Percentiles rank a stretch among this genome's conserved stretches.
phyloP scores from a whole-genome alignment of 139 green algal genomes.

The Pleodorina starrii region DNA sequence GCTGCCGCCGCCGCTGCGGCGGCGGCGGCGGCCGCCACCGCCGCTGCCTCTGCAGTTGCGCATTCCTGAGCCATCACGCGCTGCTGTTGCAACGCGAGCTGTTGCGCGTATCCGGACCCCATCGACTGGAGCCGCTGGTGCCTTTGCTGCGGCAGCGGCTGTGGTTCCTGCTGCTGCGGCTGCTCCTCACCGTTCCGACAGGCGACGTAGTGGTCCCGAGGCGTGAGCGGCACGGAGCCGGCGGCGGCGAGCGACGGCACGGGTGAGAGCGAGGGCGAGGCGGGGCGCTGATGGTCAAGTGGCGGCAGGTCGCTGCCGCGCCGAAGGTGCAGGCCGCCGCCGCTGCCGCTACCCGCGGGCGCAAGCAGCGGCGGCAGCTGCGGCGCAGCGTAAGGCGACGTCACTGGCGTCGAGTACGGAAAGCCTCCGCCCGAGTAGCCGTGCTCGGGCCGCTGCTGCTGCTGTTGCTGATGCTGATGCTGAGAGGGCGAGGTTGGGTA shows the following conservation, averaged over 20 bases:
- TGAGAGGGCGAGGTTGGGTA: neutral
- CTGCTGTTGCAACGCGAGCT: neutral
- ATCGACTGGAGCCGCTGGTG: neutral
- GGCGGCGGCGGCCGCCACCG: neutral
- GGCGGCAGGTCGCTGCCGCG: neutral
- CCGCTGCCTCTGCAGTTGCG: neutral
- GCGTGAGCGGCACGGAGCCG: neutral
- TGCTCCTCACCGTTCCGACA: neutral
- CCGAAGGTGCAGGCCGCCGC: neutral
- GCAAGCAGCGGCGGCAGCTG: neutral
- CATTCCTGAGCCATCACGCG: no score
- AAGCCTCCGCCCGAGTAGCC: neutral
- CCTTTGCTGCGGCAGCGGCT: neutral
- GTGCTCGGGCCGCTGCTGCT: neutral
- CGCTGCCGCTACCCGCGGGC: neutral
- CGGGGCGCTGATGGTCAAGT: neutral
- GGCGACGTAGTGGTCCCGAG: conserved; percentile 18
- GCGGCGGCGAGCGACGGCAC: neutral
- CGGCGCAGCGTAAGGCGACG: neutral
- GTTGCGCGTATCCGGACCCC: neutral
- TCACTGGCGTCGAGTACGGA: neutral
- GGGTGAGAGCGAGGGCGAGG: neutral
- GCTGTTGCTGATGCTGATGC: neutral
- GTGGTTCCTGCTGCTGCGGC: neutral
- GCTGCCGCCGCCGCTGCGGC: neutral